Evolutionary conservation across 1,284 basidiomycete species (phyloP).

Genomic region (Melampsora americana): DNA sequence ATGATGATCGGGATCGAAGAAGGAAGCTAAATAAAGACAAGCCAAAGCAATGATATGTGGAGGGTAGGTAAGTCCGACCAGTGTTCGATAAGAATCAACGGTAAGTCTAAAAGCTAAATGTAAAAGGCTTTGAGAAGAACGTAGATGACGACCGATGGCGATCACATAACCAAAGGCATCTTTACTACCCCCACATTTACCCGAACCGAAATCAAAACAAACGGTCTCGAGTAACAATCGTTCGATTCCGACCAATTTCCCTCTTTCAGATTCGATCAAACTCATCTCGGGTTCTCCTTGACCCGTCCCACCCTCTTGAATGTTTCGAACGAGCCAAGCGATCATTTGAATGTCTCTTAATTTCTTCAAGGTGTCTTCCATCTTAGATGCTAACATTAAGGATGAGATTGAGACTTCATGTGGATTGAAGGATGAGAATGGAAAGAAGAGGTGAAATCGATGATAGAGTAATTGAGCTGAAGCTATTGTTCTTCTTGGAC

Average conservation of each 20-base stretch:
- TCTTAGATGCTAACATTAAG: conserved; percentile 88
- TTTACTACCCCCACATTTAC: conserved; percentile 40
- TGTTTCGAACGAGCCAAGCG: conserved; percentile 48
- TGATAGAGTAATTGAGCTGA: conserved; percentile 91
- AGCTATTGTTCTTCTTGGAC: conserved; percentile 84
- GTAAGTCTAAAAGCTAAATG: conserved; percentile 79
- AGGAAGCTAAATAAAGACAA: conserved; percentile 72
- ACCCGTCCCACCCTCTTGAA: conserved; percentile 49
- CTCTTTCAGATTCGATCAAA: conserved; percentile 78
- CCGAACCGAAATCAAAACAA: conserved; percentile 78
- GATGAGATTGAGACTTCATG: conserved; percentile 85
- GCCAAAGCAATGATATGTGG: conserved; percentile 82
- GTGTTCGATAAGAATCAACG: conserved; percentile 76
- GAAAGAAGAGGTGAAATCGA: conserved; percentile 92
- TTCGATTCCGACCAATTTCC: conserved; percentile 78
- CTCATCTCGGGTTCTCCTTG: conserved; percentile 48
- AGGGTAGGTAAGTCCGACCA: conserved; percentile 77
- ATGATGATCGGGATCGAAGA: conserved; percentile 60
- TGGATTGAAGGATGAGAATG: conserved; percentile 80
- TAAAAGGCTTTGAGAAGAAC: conserved; percentile 69
- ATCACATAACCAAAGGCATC: conserved; percentile 73
- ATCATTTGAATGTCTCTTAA: conserved; percentile 72
- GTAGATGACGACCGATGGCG: conserved; percentile 30
- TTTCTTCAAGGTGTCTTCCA: conserved; percentile 89
- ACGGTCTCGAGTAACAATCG: conserved; percentile 86